These are phyloP conservation scores for Auricularia sp. DNA, from an alignment of 768 basidiomycete species.

Conservation along the genomic window DNA sequence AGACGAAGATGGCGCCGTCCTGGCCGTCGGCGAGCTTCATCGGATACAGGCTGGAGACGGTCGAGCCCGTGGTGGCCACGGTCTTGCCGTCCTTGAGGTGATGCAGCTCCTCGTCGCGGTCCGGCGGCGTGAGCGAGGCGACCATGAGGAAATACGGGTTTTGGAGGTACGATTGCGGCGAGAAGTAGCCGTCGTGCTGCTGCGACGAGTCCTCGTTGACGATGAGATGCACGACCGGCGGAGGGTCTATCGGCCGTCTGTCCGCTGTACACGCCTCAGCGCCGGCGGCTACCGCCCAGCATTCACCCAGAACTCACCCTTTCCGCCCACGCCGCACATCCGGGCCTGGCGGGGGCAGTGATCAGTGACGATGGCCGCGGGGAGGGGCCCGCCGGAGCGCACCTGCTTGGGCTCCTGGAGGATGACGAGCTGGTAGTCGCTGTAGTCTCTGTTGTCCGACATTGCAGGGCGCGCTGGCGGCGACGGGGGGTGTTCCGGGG, in stretches of 20 bases:
- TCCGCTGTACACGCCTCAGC: slow-evolving; percentile 45
- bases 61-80: slow-evolving; percentile 81
- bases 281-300: background rate
- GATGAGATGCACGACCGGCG: slow-evolving; percentile 90
- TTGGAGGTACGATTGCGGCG: slow-evolving; percentile 56
- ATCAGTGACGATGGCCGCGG: background rate
- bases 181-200: slow-evolving; percentile 30
- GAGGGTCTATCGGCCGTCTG: slow-evolving; percentile 92
- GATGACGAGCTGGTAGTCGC: slow-evolving; percentile 77
- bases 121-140: slow-evolving; percentile 78
- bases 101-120: slow-evolving; percentile 82
- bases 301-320: slow-evolving; percentile 30
- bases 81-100: slow-evolving; percentile 88
- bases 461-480: background rate
- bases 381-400: slow-evolving; percentile 18
- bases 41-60: slow-evolving; percentile 85
- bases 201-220: slow-evolving; percentile 43
- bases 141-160: slow-evolving; percentile 97
- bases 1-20: slow-evolving; percentile 92
- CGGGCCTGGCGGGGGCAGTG: slow-evolving; percentile 33
- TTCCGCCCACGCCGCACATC: slow-evolving; percentile 84
- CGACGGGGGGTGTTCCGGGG: background rate
- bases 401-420: slow-evolving; percentile 83
- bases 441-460: slow-evolving; percentile 21
- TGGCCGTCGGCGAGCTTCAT: slow-evolving; percentile 60